phyloP scores from a whole-genome alignment of 768 basidiomycete species.

The Dendrothele bispora region DNA sequence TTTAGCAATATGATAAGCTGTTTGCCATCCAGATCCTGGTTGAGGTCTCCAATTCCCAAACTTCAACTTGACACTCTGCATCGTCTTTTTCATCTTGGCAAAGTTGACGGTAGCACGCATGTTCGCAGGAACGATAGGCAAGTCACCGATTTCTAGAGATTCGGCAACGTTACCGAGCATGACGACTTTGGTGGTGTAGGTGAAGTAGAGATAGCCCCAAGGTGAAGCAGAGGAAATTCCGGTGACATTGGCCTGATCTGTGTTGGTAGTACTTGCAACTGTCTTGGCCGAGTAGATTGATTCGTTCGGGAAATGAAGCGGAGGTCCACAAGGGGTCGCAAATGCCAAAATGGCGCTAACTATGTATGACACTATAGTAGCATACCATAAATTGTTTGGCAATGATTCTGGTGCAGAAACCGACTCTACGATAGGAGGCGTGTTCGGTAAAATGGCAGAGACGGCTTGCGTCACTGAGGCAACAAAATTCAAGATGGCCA shows the following conservation, averaged over 20 bases:
- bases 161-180: constrained; percentile 75
- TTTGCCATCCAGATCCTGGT: constrained; percentile 62
- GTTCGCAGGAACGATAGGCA: constrained; percentile 75
- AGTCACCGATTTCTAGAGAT: constrained; percentile 82
- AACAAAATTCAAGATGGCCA: constrained; percentile 54
- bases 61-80: constrained; percentile 49
- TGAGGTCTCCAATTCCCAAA: constrained; percentile 59
- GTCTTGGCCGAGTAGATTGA: constrained; percentile 75
- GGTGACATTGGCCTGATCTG: constrained; percentile 74
- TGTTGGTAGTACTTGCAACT: constrained; percentile 56
- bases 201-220: constrained; percentile 72
- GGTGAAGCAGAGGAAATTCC: constrained; percentile 57
- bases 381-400: constrained; percentile 48
- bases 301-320: constrained; percentile 71
- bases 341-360: constrained; percentile 37
- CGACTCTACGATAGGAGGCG: constrained; percentile 31
- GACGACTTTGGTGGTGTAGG: constrained; percentile 85
- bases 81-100: constrained; percentile 58
- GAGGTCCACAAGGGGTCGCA: constrained; percentile 74
- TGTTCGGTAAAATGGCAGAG: constrained; percentile 58
- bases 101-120: constrained; percentile 72
- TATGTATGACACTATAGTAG: constrained; percentile 49
- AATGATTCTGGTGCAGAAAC: constrained; percentile 17
- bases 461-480: constrained; percentile 44
- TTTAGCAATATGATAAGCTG: constrained; percentile 60